Percentiles rank a stretch among this genome's conserved stretches.
Evolutionary conservation across 768 basidiomycete species (phyloP).

Genomic region (Sarcodon sp.): DNA sequence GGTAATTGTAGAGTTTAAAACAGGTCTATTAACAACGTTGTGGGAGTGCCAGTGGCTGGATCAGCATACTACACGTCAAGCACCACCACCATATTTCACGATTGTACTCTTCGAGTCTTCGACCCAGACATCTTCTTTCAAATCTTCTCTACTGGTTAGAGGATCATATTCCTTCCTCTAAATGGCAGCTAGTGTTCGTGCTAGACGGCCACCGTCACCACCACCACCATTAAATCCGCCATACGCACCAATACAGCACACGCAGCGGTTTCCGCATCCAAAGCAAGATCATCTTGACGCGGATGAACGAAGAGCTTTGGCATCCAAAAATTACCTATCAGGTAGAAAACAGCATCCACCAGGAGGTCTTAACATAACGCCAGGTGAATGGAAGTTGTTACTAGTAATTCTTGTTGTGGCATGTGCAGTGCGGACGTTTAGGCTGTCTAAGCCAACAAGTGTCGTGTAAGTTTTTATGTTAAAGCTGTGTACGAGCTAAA

Average conservation of each 20-base stretch:
- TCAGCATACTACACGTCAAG: too few relatives aligned
- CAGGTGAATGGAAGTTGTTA: constrained; percentile 71
- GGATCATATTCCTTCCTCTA: background rate
- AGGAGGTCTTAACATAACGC: constrained; percentile 53
- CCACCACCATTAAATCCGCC: constrained; percentile 30
- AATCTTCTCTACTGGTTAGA: too few relatives aligned
- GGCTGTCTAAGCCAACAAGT: constrained; percentile 74
- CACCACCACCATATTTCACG: too few relatives aligned
- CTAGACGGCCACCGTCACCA: constrained; percentile 57
- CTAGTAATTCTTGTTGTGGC: constrained; percentile 57
- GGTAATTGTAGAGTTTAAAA: too few relatives aligned
- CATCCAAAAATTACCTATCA: constrained; percentile 49
- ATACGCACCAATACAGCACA: constrained; percentile 12
- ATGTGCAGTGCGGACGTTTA: constrained; percentile 70
- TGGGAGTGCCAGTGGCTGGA: too few relatives aligned
- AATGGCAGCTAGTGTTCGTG: constrained; percentile 43
- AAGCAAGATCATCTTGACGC: constrained; percentile 61
- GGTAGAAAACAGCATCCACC: constrained; percentile 28
- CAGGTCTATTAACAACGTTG: too few relatives aligned
- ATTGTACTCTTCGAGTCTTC: too few relatives aligned
- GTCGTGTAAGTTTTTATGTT: constrained; percentile 62
- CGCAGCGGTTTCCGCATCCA: constrained; percentile 51
- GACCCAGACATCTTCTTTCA: too few relatives aligned
- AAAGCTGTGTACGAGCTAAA: background rate
- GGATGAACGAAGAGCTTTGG: constrained; percentile 57